Conservation (phyloP, 2,329 filamentous ascomycete genomes). For the Calonectria naviculata region DNA sequence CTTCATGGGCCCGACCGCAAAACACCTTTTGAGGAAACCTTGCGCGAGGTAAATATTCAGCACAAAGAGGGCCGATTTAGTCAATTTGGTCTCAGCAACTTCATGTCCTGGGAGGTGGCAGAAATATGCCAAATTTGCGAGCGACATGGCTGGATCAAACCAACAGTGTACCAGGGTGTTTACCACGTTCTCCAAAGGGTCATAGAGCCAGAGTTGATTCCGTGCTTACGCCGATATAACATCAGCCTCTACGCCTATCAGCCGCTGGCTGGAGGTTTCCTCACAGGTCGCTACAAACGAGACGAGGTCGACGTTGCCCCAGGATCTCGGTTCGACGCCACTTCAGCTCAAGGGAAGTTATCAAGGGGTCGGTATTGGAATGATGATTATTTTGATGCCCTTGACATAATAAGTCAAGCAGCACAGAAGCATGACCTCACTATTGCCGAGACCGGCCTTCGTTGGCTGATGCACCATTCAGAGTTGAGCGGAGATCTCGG, state of each 20-base stretch:
- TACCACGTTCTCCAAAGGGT: constrained; percentile 61
- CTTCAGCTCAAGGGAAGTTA: neutral
- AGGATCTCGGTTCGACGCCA: constrained; percentile 32
- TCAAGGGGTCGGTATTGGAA: constrained; percentile 65
- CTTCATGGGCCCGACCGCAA: constrained; percentile 66
- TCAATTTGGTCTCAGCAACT: constrained; percentile 77
- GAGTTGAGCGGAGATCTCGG: constrained; percentile 54
- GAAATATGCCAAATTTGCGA: constrained; percentile 78
- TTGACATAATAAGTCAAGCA: constrained; percentile 71
- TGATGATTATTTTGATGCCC: constrained; percentile 65
- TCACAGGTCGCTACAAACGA: constrained; percentile 67
- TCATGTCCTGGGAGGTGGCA: constrained; percentile 80
- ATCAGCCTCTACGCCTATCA: constrained; percentile 79
- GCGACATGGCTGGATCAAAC: constrained; percentile 77
- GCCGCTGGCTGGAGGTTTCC: constrained; percentile 76
- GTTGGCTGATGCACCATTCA: constrained; percentile 77
- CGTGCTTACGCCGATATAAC: constrained; percentile 72
- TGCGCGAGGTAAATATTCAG: constrained; percentile 74
- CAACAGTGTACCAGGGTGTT: constrained; percentile 81
- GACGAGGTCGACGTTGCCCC: constrained; percentile 42
- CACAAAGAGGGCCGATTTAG: constrained; percentile 79
- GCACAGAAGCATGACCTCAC: constrained; percentile 72
- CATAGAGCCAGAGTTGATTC: constrained; percentile 75
- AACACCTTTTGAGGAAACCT: constrained; percentile 74
- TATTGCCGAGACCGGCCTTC: constrained; percentile 74